These are phyloP conservation scores for Cercis canadensis DNA, from an alignment of 306 rosid genomes.

Conservation along the genomic window DNA sequence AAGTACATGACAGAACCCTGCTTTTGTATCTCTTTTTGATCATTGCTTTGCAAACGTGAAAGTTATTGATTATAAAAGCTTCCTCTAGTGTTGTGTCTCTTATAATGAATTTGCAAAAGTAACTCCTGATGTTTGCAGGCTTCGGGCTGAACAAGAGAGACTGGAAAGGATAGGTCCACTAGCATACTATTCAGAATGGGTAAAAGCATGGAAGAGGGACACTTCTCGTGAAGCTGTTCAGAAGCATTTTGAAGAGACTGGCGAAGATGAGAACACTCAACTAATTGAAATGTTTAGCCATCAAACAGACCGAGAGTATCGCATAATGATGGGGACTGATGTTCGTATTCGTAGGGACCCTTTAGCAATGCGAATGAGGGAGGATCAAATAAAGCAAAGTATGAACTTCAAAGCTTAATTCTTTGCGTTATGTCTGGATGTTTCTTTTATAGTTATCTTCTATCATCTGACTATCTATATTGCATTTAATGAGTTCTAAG, in stretches of 20 bases:
- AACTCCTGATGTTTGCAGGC: conserved; percentile 56
- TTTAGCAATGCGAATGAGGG: conserved; percentile 92
- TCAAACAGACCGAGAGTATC: conserved; percentile 91
- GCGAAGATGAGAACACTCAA: conserved; percentile 85
- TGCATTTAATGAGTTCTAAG: background rate
- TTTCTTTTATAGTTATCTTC: conserved; percentile 28
- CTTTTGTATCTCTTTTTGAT: conserved; percentile 21
- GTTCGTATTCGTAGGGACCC: conserved; percentile 85
- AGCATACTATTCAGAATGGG: conserved; percentile 96
- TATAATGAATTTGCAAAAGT: conserved; percentile 17
- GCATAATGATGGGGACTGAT: conserved; percentile 99
- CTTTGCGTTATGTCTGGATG: conserved; percentile 37
- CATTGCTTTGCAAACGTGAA: conserved; percentile 37
- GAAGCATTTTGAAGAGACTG: conserved; percentile 93
- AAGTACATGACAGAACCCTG: background rate
- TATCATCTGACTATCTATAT: conserved; percentile 21
- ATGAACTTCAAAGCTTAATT: conserved; percentile 46
- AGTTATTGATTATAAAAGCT: conserved; percentile 21
- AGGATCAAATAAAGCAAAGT: conserved; percentile 98
- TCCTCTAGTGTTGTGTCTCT: conserved; percentile 9
- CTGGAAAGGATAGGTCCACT: conserved; percentile 67
- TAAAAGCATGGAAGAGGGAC: conserved; percentile 86
- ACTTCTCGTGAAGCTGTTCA: conserved; percentile 84
- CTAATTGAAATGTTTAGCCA: conserved; percentile 82
- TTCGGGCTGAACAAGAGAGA: conserved; percentile 82